Conservation (phyloP, 2,329 filamentous ascomycete species). For the Aspergillus carbonarius region DNA sequence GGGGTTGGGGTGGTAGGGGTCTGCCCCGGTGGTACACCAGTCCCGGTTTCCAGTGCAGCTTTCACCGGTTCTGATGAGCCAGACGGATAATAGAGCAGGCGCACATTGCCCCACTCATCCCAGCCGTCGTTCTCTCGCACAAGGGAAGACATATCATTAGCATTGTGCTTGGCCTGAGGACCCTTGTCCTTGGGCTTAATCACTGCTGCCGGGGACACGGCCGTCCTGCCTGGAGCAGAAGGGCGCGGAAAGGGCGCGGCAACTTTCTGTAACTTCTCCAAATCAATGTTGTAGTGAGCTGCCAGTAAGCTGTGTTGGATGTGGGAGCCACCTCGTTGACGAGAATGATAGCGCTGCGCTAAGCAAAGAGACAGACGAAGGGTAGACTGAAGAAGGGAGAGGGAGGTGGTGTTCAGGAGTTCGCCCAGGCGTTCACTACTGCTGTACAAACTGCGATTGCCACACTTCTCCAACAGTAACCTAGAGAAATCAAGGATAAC, state of each 20-base stretch:
- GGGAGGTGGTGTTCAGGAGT: slow-evolving; percentile 81
- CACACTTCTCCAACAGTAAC: slow-evolving; percentile 88
- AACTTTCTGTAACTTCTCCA: slow-evolving; percentile 80
- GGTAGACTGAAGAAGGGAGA: slow-evolving; percentile 73
- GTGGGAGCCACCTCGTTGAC: slow-evolving; percentile 70
- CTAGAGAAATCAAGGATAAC: slow-evolving; percentile 80
- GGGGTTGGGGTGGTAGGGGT: slow-evolving; percentile 72
- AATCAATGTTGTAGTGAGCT: slow-evolving; percentile 74
- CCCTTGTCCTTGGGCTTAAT: slow-evolving; percentile 77
- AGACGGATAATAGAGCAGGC: slow-evolving; percentile 71
- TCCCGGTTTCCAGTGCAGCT: slow-evolving; percentile 29
- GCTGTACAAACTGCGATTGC: slow-evolving; percentile 92
- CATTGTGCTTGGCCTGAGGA: slow-evolving; percentile 58
- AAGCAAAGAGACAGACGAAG: slow-evolving; percentile 81
- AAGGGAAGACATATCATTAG: slow-evolving; percentile 80
- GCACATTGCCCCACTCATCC: slow-evolving; percentile 78
- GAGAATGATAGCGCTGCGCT: slow-evolving; percentile 87
- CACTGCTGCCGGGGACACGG: slow-evolving; percentile 52
- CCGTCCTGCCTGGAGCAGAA: slow-evolving; percentile 51
- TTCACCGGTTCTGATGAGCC: slow-evolving; percentile 35
- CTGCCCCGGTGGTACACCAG: slow-evolving; percentile 40
- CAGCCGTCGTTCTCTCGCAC: slow-evolving; percentile 61
- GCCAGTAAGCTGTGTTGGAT: slow-evolving; percentile 72
- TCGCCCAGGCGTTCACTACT: slow-evolving; percentile 89
- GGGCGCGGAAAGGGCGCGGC: slow-evolving; percentile 80